These are phyloP conservation scores for Sugiyamaella grinbergsii DNA, from an alignment of 1,139 yeast genomes.

Conservation along the genomic window DNA sequence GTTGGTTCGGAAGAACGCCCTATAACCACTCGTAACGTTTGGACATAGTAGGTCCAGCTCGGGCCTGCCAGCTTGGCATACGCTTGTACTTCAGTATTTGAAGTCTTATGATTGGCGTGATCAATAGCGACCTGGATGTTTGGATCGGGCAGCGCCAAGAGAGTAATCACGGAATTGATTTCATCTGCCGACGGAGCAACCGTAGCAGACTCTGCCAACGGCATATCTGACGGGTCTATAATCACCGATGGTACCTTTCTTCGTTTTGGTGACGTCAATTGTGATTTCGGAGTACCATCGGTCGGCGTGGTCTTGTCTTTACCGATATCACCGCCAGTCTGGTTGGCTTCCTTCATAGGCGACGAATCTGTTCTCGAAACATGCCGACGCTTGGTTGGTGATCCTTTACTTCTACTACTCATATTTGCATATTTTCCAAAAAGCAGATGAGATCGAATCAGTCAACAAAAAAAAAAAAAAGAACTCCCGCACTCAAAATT, in stretches of 20 bases:
- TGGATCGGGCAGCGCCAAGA: slow-evolving; percentile 49
- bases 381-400: slow-evolving; percentile 23
- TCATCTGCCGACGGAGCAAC: slow-evolving; percentile 39
- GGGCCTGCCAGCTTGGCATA: slow-evolving; percentile 95
- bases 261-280: slow-evolving; percentile 19
- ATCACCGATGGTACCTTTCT: slow-evolving; percentile 19
- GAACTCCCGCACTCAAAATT: not conserved
- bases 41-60: slow-evolving; percentile 92
- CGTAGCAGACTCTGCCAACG: slow-evolving; percentile 1
- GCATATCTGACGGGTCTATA: slow-evolving; percentile 3
- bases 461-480: not conserved
- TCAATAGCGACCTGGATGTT: slow-evolving; percentile 49
- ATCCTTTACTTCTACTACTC: slow-evolving; percentile 20
- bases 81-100: slow-evolving; percentile 88
- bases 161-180: slow-evolving; percentile 50
- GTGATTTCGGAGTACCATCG: slow-evolving; percentile 6
- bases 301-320: not conserved
- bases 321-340: not conserved
- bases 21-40: slow-evolving; percentile 70
- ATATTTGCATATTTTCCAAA: slow-evolving; percentile 17
- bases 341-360: not conserved
- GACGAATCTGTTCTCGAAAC: slow-evolving; percentile 19
- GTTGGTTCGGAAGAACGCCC: slow-evolving; percentile 68
- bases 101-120: slow-evolving; percentile 67
- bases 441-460: not conserved